phyloP scores from a whole-genome alignment of 2,329 filamentous ascomycete species.

The Fusarium brevicatenulatum region DNA sequence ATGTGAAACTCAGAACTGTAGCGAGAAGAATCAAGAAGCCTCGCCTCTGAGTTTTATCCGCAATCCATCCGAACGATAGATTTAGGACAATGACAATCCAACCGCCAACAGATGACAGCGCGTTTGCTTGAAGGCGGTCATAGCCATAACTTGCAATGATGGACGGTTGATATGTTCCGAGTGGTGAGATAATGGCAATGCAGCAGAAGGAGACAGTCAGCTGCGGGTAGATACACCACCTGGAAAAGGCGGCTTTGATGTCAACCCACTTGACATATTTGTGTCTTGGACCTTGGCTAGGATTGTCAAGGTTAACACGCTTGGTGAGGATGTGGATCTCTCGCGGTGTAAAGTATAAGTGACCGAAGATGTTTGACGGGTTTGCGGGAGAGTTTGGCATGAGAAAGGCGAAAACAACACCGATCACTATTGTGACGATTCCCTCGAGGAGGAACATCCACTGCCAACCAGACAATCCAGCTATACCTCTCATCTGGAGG shows the following conservation, averaged over 20 bases:
- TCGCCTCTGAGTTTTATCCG: neutral
- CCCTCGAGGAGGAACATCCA: slow-evolving; percentile 29
- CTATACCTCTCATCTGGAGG: slow-evolving; percentile 7
- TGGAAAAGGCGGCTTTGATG: slow-evolving; percentile 10
- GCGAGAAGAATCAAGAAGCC: neutral
- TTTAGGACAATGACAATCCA: neutral
- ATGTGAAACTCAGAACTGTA: neutral
- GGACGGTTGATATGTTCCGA: slow-evolving; percentile 10
- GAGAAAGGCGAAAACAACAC: neutral
- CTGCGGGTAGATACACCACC: slow-evolving; percentile 17
- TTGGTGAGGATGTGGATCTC: neutral
- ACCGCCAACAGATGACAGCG: neutral
- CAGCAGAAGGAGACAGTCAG: slow-evolving; percentile 15
- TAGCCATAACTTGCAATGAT: slow-evolving; percentile 13
- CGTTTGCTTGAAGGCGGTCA: neutral
- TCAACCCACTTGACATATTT: slow-evolving; percentile 1
- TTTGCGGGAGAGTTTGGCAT: neutral
- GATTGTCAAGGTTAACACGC: neutral
- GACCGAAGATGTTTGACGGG: neutral
- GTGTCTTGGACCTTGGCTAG: neutral
- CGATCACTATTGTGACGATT: neutral
- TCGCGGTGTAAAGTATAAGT: neutral
- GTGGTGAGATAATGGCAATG: slow-evolving; percentile 17
- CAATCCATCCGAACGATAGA: neutral
- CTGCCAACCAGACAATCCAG: slow-evolving; percentile 54